phyloP scores from a whole-genome alignment of 2,329 filamentous ascomycete genomes.

The Triangularia setosa region DNA sequence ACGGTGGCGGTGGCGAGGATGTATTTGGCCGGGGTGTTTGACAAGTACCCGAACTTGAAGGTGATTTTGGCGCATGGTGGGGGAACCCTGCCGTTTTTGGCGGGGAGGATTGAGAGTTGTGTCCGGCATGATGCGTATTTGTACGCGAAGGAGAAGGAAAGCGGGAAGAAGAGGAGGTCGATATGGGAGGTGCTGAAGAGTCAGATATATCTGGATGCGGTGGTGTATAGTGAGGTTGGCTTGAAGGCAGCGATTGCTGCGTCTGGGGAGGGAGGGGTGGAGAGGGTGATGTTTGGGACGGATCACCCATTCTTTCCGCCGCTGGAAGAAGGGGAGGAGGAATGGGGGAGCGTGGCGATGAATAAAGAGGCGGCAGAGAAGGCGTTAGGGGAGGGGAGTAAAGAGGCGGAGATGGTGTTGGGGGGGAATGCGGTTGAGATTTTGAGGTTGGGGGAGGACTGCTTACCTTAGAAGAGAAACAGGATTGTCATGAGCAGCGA shows the following conservation, averaged over 20 bases:
- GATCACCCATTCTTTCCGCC: conserved; percentile 87
- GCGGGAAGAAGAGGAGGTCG: conserved; percentile 44
- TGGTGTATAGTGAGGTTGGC: conserved; percentile 74
- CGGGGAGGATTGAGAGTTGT: conserved; percentile 83
- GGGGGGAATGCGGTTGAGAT: conserved; percentile 30
- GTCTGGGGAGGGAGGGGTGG: conserved; percentile 58
- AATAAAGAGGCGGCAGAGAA: conserved; percentile 34
- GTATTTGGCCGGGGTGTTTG: conserved; percentile 83
- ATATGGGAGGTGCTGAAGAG: conserved; percentile 57
- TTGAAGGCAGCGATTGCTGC: conserved; percentile 67
- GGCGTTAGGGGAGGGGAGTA: conserved; percentile 26
- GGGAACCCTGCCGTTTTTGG: conserved; percentile 83
- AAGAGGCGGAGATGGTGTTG: conserved; percentile 27
- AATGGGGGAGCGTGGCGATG: conserved; percentile 65
- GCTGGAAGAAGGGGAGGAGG: conserved; percentile 52
- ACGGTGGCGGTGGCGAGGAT: conserved; percentile 86
- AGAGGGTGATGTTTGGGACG: conserved; percentile 75
- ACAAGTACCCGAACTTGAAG: conserved; percentile 63
- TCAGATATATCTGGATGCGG: conserved; percentile 85
- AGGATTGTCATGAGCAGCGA: too few relatives aligned
- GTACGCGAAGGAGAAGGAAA: conserved; percentile 44
- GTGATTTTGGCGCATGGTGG: conserved; percentile 85
- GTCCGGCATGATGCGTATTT: conserved; percentile 78
- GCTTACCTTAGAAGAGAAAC: neutral
- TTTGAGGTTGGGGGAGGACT: conserved; percentile 24